Evolutionary conservation across 306 rosid species (phyloP), one percentile per base, ranked within the genome.

Genomic region (Datisca glomerata): DNA sequence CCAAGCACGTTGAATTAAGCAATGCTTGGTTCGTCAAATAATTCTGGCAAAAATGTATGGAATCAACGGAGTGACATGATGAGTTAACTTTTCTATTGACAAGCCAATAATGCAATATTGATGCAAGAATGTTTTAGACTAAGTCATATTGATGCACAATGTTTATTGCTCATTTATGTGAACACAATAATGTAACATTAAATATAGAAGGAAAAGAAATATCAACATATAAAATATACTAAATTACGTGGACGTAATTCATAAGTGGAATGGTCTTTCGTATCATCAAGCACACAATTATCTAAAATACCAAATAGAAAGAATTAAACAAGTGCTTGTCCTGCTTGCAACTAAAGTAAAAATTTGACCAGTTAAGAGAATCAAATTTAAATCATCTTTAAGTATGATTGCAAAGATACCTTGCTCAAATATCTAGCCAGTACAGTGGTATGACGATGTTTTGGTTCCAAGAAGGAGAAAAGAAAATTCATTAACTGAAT

Each of bases 381-480:
- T 21, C 35, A 17, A 53, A 21, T 2, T 41, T 9, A 61, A 48
- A 42, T 36, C 21, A 52, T 54, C 51, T 31, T 65, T 27, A 18
- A 44, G 45, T 42, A 25, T 24, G 22, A 60, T 37, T n/a, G 49
- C 27, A 45, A 20, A 12, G 55, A 39, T 49, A 84, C 95, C 95
- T 91, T 91, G 71, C 96, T 78, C 60, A 91, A 91, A 73, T 91
- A 91, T 41, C 98, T 96, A 56, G 98, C 98, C 57, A 84, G 44
- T 27, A 71, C 66, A 37, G 96, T 52, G 65, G 94, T 69, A 45
- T 91, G 96, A 12, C 70, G 62, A 41, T 87, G 98, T 60, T 67
- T 55, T 8, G 92, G 82, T 55, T 91, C 92, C 86, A 91, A 65
- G 77, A 80, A 91, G 48, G 98, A 78, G 78, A 91, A 84, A 61